phyloP scores from a whole-genome alignment of 179 eudicot species.

The Corrigiola litoralis region DNA sequence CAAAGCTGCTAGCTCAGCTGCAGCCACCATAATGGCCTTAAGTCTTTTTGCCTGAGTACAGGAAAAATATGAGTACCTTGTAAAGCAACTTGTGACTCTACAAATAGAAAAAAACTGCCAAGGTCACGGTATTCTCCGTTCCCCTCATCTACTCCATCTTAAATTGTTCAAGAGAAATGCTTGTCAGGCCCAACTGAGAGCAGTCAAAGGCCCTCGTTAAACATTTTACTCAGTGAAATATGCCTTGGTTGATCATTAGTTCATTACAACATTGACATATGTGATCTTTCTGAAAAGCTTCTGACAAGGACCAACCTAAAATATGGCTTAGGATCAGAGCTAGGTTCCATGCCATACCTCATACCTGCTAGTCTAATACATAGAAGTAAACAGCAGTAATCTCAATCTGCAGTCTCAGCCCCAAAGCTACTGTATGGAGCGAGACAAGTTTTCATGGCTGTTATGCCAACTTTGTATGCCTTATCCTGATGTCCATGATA shows the following conservation, averaged over 20 bases:
- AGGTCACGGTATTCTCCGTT: background rate
- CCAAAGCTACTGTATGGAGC: background rate
- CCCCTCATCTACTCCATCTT: no score
- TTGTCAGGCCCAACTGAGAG: no score
- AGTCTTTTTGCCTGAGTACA: slow-evolving; percentile 68
- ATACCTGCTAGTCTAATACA: no score
- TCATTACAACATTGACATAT: background rate
- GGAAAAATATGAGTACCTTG: slow-evolving; percentile 1
- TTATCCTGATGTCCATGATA: background rate
- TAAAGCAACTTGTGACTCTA: background rate
- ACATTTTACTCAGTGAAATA: no score
- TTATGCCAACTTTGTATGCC: background rate
- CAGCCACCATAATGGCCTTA: slow-evolving; percentile 93
- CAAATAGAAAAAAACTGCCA: background rate
- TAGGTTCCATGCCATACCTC: background rate
- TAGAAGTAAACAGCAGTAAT: background rate
- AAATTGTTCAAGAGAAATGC: no score
- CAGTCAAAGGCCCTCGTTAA: no score
- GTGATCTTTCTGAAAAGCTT: background rate
- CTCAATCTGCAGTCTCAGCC: background rate
- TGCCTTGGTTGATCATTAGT: background rate
- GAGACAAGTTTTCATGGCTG: background rate
- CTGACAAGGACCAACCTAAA: background rate
- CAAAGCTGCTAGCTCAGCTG: slow-evolving; percentile 87
- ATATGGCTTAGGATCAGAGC: background rate